Evolutionary conservation across 805 yeast species (phyloP), one percentile per base, ranked within the genome.

Genomic region (Tetrapisispora taiwanensis): DNA sequence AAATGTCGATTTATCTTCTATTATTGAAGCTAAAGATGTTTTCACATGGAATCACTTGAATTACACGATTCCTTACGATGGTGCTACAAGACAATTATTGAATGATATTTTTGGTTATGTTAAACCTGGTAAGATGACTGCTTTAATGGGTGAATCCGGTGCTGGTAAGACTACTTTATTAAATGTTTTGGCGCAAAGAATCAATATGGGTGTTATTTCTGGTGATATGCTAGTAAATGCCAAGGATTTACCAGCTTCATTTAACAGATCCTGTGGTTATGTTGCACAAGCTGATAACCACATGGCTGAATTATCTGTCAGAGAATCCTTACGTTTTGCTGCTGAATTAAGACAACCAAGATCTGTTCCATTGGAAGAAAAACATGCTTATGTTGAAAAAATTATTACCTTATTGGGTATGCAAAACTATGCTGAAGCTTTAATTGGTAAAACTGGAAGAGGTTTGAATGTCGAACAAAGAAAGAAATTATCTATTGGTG

Each of bases 121-220:
- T 44, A 79, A 78, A 56, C 90, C 90, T 17, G 90, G 90, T 54
- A 81, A 84, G 46, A 69, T 83, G 62, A 82, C 89, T 35, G 90
- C 90, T 5, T 69, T 83, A 46, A 82, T 83, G 89, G 92, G 92
- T 56, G 84, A 81, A 43, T 83, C 90, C 30, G 92, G 92, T 67
- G 92, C 92, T 38, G 92, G 92, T 68, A 83, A 83, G 57, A 83
- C 92, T 22, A 84, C 90, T 3, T 67, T 83, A 46, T 69, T 84
- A 53, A 82, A 83, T 61, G 79, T 81, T 52, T 71, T 84, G 48
- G 79, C 87, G 19, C 84, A 79, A 56, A 74, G 90, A 61, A 75
- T 81, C 44, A 74, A 79, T 36, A 69, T 75, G 59, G 92, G 90
- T 63, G 78, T 76, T 15, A 75, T 83, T 35, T 74, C 86, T 32